Evolutionary conservation across 176 grass and related monocot genomes (phyloP), one percentile per base, ranked within the genome.

Genomic region (Stipa capillata): DNA sequence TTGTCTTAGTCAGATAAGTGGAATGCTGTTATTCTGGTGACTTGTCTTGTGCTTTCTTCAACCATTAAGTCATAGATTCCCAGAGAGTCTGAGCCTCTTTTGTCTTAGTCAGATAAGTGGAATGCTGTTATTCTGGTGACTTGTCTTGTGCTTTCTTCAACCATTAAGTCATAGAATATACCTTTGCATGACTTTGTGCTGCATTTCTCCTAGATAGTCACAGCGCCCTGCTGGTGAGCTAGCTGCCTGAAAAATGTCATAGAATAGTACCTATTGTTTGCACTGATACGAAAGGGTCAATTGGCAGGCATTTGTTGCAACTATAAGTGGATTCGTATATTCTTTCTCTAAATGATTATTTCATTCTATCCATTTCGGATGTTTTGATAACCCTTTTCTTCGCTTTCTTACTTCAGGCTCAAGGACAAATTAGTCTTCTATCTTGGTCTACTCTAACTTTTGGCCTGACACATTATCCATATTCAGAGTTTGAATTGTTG

Each of bases 401-500:
- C 23, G 59, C 3, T 65, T 88, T 66, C 25, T 80, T 27, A 75
- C 60, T 84, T 83, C 85, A 98, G 95, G 95, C 91, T 69, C 92
- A 98, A 90, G 95, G 92, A 39, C 89, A 90, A 70, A 85, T 97
- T 79, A 92, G 76, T 68, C 78, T 97, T 74, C 69, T 90, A 54
- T 73, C 83, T 70, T 73, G 90, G 25, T 85, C 87, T 51, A 80
- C 85, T 72, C 72, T 98, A 82, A 92, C 95, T 43, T 98, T 98
- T 87, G 92, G 95, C 65, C 78, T 98, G 56, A 92, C 90, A 57
- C 95, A 86, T 77, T 98, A 98, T 82, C 90, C 95, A 71, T 92
- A 93, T 59, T 98, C 95, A 14, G 90, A 94, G 47, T 98, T 94
- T 81, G 95, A 98, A 85, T 81, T 94, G 43, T 83, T 98, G 78